Conservation (phyloP, 2,329 filamentous ascomycete species). For the Aspergillaceae sp. region DNA sequence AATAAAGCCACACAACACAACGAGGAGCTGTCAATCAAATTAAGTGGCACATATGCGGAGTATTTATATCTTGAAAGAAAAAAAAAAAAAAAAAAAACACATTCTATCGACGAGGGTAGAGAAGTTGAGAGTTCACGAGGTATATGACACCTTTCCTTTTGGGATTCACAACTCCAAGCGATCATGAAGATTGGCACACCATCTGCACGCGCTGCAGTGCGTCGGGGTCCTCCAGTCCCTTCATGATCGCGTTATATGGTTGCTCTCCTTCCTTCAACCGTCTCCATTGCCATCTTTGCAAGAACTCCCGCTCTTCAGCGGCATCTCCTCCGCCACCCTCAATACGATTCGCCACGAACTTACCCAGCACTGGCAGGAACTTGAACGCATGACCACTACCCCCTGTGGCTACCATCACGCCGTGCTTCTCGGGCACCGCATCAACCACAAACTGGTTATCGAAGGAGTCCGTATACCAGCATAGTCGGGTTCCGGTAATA, state of each 20-base stretch:
- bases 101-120: too few relatives aligned
- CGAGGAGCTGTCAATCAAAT: neutral
- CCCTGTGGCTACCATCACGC: conserved; percentile 52
- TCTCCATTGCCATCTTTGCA: conserved; percentile 17
- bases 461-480: conserved; percentile 51
- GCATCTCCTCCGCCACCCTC: conserved; percentile 27
- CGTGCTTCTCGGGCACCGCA: conserved; percentile 42
- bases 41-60: neutral
- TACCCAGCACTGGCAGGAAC: conserved; percentile 51
- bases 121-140: too few relatives aligned
- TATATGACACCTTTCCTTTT: too few relatives aligned
- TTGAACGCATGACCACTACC: conserved; percentile 57
- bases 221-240: neutral
- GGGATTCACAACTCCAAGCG: too few relatives aligned
- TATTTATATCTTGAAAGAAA: too few relatives aligned
- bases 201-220: neutral
- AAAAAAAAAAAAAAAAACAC: too few relatives aligned
- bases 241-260: neutral
- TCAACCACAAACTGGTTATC: conserved; percentile 49
- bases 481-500: conserved; percentile 41
- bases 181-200: neutral
- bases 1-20: too few relatives aligned
- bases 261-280: conserved; percentile 2
- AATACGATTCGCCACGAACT: conserved; percentile 46
- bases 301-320: conserved; percentile 1